Base-by-base conservation (phyloP, 495 filamentous ascomycete species). In the Aspergillus taichungensis region DNA sequence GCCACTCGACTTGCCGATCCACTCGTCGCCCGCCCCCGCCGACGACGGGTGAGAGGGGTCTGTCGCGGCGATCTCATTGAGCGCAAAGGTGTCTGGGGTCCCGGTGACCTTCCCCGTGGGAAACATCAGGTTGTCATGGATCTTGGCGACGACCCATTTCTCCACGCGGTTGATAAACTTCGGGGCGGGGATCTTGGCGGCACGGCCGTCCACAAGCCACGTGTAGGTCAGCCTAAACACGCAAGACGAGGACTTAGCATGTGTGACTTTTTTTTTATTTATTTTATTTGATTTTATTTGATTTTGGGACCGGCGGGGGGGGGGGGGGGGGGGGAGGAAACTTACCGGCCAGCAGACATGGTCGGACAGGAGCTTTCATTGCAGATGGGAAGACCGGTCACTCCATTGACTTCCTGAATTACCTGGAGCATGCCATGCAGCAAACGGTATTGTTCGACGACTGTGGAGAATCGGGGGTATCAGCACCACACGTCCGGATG, bases 121-220 rank as follows among this genome's bases (percentile, higher is more conserved):
- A 64, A 96, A 94, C 64, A 91, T 84, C 52, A 80, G 76, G 12
- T 76, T 78, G 61, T 95, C 89, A 52, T 87, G 82, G 43, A 94
- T 84, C 70, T 95, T 96, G 64, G 84, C 85, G 40, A 83, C 80
- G 50, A 95, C 91, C 89, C 89, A 96, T 39, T 85, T 86, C 63
- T 94, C 87, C 60, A 96, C 90, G 14, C 91, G 78, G 37, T 82
- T 83, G 63, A 95, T 95, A 61, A 95, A 96, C 55, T 89, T 87
- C 31, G 76, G 79, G 0, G 86, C 86, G 6, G 86, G 81, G 8
- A 91, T 76, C 60, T 87, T 83, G 33, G 70, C 70, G 33, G 70
- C 67, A 28, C 69, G 70, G 40, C 68, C 69, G 42, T 72, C 68
- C 27, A 72, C 70, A 11, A 74, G 80, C 90, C 90, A 96, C 31